Percentiles rank a stretch among this genome's conserved stretches.
These are phyloP conservation scores for Aspergillus indologenus DNA, from an alignment of 495 filamentous ascomycete species.

Conservation along the genomic window DNA sequence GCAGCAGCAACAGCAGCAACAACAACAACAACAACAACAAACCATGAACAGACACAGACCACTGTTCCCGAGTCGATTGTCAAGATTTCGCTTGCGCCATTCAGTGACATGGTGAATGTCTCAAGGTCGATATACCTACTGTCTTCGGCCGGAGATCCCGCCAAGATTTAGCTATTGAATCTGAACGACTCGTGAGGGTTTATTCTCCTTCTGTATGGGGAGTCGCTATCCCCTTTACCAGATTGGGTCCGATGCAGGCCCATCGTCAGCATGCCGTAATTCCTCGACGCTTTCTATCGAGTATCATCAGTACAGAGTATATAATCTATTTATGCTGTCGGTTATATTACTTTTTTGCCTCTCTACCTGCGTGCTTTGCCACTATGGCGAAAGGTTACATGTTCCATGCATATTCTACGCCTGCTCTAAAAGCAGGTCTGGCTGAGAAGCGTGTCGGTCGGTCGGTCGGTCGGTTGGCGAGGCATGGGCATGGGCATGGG, in stretches of 20 bases:
- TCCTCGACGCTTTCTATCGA: background rate
- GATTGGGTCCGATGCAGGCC: background rate
- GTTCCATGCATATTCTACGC: constrained; percentile 49
- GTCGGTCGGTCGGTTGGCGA: background rate
- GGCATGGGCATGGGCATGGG: background rate
- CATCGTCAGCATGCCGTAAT: background rate
- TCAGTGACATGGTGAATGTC: background rate
- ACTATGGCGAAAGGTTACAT: constrained; percentile 17
- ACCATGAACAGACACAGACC: too few relatives aligned
- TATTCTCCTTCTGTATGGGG: background rate
- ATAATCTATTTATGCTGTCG: too few relatives aligned
- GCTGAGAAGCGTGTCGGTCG: background rate
- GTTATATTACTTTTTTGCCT: background rate
- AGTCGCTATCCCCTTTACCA: background rate
- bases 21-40: too few relatives aligned
- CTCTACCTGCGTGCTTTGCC: background rate
- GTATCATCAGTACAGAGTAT: too few relatives aligned
- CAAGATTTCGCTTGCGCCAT: background rate
- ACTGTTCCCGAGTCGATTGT: too few relatives aligned
- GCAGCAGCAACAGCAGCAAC: background rate
- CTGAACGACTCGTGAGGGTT: background rate
- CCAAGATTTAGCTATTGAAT: background rate
- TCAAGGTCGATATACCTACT: background rate
- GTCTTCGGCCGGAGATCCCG: background rate
- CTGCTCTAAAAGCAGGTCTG: constrained; percentile 26